A percentile compares a stretch with the other conserved stretches of the same genome.
These are phyloP conservation scores for Oxytropis ochrocephala DNA, from an alignment of 306 rosid genomes.

Conservation along the genomic window DNA sequence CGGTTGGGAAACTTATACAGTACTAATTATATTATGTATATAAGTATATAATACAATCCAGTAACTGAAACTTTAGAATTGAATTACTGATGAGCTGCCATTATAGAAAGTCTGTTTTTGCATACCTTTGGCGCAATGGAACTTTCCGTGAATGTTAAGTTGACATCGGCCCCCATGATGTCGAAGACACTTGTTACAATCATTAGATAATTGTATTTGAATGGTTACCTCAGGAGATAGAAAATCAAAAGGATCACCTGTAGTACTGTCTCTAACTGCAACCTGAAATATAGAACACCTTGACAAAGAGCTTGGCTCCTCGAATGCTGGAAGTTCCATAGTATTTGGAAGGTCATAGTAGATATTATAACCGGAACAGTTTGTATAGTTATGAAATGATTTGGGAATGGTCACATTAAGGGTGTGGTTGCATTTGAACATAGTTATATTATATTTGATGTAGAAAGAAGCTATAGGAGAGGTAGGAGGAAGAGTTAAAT, in stretches of 20 bases:
- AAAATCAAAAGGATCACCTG: background rate
- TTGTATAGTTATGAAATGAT: background rate
- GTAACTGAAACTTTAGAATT: background rate
- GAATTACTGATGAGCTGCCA: background rate
- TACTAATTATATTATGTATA: background rate
- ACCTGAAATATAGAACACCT: conserved; percentile 20
- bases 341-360: background rate
- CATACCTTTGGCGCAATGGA: conserved; percentile 23
- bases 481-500: conserved; percentile 4
- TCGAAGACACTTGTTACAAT: conserved; percentile 1
- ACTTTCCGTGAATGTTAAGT: background rate
- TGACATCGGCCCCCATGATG: conserved; percentile 7
- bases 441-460: background rate
- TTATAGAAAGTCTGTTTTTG: too few species aligned
- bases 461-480: conserved; percentile 6
- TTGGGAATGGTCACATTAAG: background rate
- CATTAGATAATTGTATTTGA: conserved; percentile 5
- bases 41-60: background rate
- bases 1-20: background rate
- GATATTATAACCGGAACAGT: background rate
- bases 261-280: background rate
- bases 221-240: background rate
- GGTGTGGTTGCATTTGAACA: conserved; percentile 25
- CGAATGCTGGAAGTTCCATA: background rate
- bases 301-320: background rate